Base-by-base conservation (phyloP, 2,329 filamentous ascomycete species). In the Cercospora brassicicola region DNA sequence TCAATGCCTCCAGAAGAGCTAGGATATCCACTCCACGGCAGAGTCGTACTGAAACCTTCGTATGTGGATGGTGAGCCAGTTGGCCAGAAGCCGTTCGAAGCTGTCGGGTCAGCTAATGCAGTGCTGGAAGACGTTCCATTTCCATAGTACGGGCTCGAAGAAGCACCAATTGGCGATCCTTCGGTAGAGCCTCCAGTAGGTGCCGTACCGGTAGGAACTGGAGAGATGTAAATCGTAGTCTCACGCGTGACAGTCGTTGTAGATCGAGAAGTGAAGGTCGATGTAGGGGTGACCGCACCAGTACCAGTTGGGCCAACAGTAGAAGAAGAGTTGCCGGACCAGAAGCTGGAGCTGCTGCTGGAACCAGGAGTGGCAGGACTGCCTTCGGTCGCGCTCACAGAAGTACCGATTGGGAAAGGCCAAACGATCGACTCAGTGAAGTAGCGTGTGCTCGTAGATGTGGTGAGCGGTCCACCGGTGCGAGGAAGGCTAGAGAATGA, bases 371-470 rank as follows among this genome's bases (percentile, higher is more conserved):
- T 61, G 36, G n/a, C 9, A 6, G 36, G 36, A 26, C 59, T 51
- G 9, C 15, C 23, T 30, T 33, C 36, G 5, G 39, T 45, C 26
- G 59, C 13, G 59, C 39, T 60, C n/a, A 60, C 59, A 20, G 59
- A 30, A 23, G 59, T 45, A 8, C 59, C 20, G 28, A 57, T 18
- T 33, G 55, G 55, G 28, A 57, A 57, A 11, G 55, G 55, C 55
- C 55, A 57, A n/a, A 57, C 55, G 30, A 57, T 57, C 0, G 55
- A 57, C 28, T 57, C 55, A 9, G 55, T 36, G 55, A 57, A 31
- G 55, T 57, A 57, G n/a, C 55, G 42, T 36, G 62, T 65, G 39
- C 30, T 61, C 5, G 57, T 67, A 28, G 51, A 28, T 18, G 55
- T 30, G 55, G 28, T 20, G n/a, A 57, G 55, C 23, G 28, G 55